Evolutionary conservation across 169 alveolate species (phyloP).

Genomic region (Plasmodium vivax): DNA sequence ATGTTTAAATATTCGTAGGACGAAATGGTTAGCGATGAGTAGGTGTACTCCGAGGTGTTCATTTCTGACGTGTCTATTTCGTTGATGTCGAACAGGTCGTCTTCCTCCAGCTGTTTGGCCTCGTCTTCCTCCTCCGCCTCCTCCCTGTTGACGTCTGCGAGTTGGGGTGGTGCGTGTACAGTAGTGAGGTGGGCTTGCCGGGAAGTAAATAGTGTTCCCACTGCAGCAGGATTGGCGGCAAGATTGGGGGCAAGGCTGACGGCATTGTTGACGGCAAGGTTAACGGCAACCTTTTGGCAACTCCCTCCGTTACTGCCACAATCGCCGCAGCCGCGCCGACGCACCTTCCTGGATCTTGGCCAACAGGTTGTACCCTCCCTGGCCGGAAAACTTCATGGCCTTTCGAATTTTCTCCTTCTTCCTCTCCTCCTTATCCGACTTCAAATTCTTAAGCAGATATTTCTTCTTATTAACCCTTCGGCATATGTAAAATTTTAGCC

Average conservation of each 20-base stretch:
- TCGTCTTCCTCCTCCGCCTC: conserved; percentile 18
- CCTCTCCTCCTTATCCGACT: neutral
- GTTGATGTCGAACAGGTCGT: conserved; percentile 13
- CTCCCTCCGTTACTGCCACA: neutral
- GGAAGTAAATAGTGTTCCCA: neutral
- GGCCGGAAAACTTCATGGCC: conserved; percentile 10
- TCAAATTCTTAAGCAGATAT: conserved; percentile 4
- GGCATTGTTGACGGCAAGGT: no score
- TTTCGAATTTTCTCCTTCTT: conserved; percentile 22
- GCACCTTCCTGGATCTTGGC: conserved; percentile 53
- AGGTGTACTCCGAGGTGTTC: conserved; percentile 54
- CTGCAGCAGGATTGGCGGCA: neutral
- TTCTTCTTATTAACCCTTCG: conserved; percentile 38
- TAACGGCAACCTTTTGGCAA: neutral
- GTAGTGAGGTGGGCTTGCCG: neutral
- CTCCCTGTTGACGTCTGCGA: neutral
- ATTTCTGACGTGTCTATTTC: conserved; percentile 24
- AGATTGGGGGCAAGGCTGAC: no score
- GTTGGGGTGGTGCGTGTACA: neutral
- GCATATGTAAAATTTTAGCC: conserved; percentile 62
- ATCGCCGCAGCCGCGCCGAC: neutral
- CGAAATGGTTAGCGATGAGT: conserved; percentile 58
- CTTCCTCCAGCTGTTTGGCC: conserved; percentile 1
- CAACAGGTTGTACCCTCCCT: conserved; percentile 26
- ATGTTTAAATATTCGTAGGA: conserved; percentile 25